Base-by-base conservation (phyloP, 2,329 filamentous ascomycete species). In the Ilyonectria mors-panacis region DNA sequence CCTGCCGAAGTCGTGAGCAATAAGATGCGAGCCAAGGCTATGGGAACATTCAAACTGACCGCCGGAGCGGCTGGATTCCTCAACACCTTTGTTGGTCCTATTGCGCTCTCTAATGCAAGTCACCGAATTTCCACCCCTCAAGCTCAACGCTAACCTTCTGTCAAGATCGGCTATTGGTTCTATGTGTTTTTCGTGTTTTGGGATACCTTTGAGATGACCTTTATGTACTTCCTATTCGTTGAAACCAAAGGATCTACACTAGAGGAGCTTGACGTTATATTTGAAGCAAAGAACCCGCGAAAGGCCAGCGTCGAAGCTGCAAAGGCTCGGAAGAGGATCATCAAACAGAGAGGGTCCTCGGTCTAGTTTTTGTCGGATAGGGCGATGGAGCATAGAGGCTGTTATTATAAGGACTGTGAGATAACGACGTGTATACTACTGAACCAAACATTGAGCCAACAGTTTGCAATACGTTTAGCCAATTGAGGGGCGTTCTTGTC, bases 1-100 rank as follows among this genome's bases (percentile, higher is more conserved):
- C 81, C 66, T 78, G 82, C 6, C 71, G 75, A 6, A 70, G 69
- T 6, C 6, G 45, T 71, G 7, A 59, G 54, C 45, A 69, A 63
- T 21, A 66, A 66, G 30, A 71, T 71, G 69, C 51, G 69, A 47
- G 64, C 69, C 47, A 69, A 69, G 23, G 69, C 59, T 15, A 70
- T 70, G 67, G 61, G 62, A 44, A 62, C 66, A 4, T 67, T 65
- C 53, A 58, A 65, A 19, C 42, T 70, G 17, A 66, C 63, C 12
- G 58, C 62, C 17, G 63, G 68, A n/a, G 56, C 55, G 15, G 68
- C 66, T 23, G 55, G 68, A 8, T 66, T 70, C 53, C 66, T 70
- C 50, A 70, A 68, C 33, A 68, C 66, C 15, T 70, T 71, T 62
- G 70, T 69, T 37, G 66, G 59, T 9, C 68, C 68, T 4, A 65